Evolutionary conservation across 1,284 basidiomycete genomes (phyloP).

Genomic region (Phellopilus nigrolimitatus): DNA sequence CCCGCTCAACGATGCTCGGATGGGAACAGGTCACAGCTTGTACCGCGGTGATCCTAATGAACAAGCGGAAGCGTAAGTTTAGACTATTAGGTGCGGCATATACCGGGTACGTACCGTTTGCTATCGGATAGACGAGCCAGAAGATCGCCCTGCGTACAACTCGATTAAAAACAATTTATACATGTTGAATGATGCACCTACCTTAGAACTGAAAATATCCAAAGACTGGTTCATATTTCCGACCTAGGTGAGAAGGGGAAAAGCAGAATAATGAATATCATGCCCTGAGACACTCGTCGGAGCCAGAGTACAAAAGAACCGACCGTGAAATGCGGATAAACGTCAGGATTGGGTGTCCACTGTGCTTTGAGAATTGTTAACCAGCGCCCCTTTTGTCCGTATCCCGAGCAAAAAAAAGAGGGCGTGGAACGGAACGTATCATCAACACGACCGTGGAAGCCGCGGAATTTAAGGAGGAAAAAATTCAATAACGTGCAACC

Average conservation of each 20-base stretch:
- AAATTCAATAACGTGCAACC: not conserved
- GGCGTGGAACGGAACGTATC: not conserved
- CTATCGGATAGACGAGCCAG: constrained; percentile 57
- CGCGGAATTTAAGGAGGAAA: not conserved
- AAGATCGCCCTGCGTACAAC: constrained; percentile 50
- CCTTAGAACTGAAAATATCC: constrained; percentile 67
- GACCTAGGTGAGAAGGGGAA: constrained; percentile 38
- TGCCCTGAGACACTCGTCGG: too few species aligned
- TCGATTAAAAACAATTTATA: not conserved
- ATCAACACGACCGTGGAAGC: not conserved
- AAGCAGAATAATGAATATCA: not conserved
- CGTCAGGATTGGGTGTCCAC: constrained; percentile 71
- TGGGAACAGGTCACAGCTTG: constrained; percentile 86
- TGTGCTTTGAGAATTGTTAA: constrained; percentile 67
- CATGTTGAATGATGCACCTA: constrained; percentile 24
- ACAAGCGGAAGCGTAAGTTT: constrained; percentile 12
- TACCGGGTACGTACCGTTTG: constrained; percentile 37
- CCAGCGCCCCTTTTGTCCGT: constrained; percentile 61
- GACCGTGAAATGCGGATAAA: constrained; percentile 77
- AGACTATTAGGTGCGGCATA: not conserved
- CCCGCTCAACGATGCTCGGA: constrained; percentile 65
- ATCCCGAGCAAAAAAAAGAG: not conserved
- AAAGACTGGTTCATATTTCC: constrained; percentile 74
- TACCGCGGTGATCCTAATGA: constrained; percentile 63
- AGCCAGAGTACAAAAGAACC: constrained; percentile 23